Evolutionary conservation across 192 early-diverging fungal species (phyloP), one percentile per base, ranked within the genome.

Genomic region (Gonapodya prolifera): DNA sequence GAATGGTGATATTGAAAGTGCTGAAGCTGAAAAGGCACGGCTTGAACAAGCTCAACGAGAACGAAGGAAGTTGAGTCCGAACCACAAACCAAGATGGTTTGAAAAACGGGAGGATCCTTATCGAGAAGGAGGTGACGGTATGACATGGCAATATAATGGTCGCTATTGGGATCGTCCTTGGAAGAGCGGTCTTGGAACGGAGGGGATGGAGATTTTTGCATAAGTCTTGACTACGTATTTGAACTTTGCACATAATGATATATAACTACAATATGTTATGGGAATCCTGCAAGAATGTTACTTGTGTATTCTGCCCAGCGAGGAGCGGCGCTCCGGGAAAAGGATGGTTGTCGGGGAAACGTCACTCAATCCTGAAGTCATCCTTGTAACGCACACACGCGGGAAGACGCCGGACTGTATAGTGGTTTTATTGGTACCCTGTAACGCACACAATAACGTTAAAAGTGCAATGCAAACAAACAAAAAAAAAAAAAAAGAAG

Each of bases 121-220:
- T 23, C 45, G 45, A 61, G 45, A 8, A 23, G 45, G 45, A 8
- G 8, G 8, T 23, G 45, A 61, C 23, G 45, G 45, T 61, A 73
- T 73, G 71, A 30, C 71, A 32, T 73, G 71, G 71, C 71, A 73
- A 32, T 73, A 73, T 73, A 32, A 32, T 73, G 71, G 71, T 30
- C 28, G 31, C 16, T 73, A 73, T 32, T 73, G 71, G 71, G 71
- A 73, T 16, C 45, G 45, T 16, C 45, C 45, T 61, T 61, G 45
- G 45, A 61, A 61, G 45, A 61, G 23, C 8, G 45, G 45, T 61
- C 8, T 61, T 23, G 45, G 8, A 61, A 61, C 45, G 23, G 45
- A 61, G 23, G 45, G 8, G 23, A 61, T 61, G 23, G 45, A 8
- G 23, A 61, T 61, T 23, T 61, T 61, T 23, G 23, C 23, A 23